A percentile compares a stretch with the other conserved stretches of the same genome.
phyloP scores from a whole-genome alignment of 2,329 filamentous ascomycete genomes.

The Nigrospora osmanthi region DNA sequence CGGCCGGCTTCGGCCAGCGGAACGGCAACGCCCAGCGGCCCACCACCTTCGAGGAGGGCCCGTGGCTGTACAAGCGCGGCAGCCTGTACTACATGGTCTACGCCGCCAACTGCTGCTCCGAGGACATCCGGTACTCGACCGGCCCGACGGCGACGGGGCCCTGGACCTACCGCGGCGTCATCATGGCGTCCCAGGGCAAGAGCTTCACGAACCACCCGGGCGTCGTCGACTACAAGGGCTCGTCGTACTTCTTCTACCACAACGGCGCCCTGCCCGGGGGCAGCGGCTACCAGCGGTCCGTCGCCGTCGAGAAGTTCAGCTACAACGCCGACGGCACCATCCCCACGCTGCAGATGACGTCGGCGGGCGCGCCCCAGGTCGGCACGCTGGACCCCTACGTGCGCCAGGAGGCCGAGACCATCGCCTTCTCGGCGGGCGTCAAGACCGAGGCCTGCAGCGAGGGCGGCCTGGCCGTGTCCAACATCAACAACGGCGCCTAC shows the following conservation, averaged over 20 bases:
- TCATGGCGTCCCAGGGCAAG: conserved; percentile 18
- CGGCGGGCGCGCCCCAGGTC: conserved; percentile 15
- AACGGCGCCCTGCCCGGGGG: conserved; percentile 21
- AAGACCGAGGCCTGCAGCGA: conserved; percentile 14
- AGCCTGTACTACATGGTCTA: conserved; percentile 21
- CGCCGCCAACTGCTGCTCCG: conserved; percentile 19
- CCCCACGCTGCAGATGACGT: conserved; percentile 18
- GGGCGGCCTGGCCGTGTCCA: conserved; percentile 15
- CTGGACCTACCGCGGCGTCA: conserved; percentile 20
- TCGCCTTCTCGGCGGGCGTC: conserved; percentile 17
- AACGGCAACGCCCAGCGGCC: conserved; percentile 8
- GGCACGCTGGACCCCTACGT: conserved; percentile 17
- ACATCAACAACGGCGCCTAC: conserved; percentile 20
- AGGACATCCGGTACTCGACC: conserved; percentile 22
- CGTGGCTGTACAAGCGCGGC: conserved; percentile 22
- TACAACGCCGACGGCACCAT: conserved; percentile 20
- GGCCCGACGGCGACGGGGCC: conserved; percentile 16
- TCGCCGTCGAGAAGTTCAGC: conserved; percentile 17
- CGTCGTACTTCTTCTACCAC: conserved; percentile 24
- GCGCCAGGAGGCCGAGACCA: conserved; percentile 19
- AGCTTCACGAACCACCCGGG: conserved; percentile 22
- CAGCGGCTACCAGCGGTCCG: conserved; percentile 17
- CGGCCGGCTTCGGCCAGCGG: conserved; percentile 8
- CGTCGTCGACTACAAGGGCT: conserved; percentile 18
- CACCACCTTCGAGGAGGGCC: conserved; percentile 18